A percentile compares a stretch with the other conserved stretches of the same genome.
These are phyloP conservation scores for Saccharomycopsis malanga DNA, from an alignment of 805 yeast species.

Conservation along the genomic window DNA sequence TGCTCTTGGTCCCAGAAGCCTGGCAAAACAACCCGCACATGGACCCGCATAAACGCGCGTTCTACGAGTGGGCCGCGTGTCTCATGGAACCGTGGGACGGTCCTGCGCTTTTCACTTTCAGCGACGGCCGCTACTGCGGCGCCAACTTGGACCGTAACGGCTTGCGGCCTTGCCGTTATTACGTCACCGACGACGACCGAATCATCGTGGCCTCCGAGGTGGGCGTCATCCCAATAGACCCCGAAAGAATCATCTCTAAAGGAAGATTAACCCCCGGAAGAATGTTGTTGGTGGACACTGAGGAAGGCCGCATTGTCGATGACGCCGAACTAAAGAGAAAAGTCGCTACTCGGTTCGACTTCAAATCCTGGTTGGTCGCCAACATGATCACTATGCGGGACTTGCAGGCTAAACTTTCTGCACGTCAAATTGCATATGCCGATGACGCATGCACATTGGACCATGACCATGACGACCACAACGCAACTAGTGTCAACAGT, in stretches of 20 bases:
- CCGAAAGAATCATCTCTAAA: slow-evolving; percentile 75
- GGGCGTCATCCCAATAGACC: slow-evolving; percentile 88
- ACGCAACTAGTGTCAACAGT: no score
- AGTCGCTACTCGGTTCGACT: slow-evolving; percentile 79
- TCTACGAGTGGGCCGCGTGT: slow-evolving; percentile 99
- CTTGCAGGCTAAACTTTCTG: slow-evolving; percentile 48
- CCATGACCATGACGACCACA: slow-evolving; percentile 28
- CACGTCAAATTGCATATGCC: slow-evolving; percentile 23
- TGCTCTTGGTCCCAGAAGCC: slow-evolving; percentile 96
- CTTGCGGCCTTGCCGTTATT: slow-evolving; percentile 95
- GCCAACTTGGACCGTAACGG: slow-evolving; percentile 97
- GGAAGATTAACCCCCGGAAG: slow-evolving; percentile 96
- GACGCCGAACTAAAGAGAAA: slow-evolving; percentile 78
- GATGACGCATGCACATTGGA: no score
- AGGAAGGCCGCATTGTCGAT: slow-evolving; percentile 87
- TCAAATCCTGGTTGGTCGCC: slow-evolving; percentile 87
- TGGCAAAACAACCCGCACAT: slow-evolving; percentile 85
- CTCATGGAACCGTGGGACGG: slow-evolving; percentile 99
- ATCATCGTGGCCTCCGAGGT: slow-evolving; percentile 98
- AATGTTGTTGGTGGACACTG: slow-evolving; percentile 90
- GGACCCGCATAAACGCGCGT: slow-evolving; percentile 89
- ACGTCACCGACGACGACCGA: slow-evolving; percentile 88
- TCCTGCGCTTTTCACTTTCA: slow-evolving; percentile 93
- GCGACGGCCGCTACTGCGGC: slow-evolving; percentile 97
- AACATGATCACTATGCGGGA: slow-evolving; percentile 81